phyloP scores from a whole-genome alignment of 129 eudicot genomes.

The Pulicaria dysenterica region DNA sequence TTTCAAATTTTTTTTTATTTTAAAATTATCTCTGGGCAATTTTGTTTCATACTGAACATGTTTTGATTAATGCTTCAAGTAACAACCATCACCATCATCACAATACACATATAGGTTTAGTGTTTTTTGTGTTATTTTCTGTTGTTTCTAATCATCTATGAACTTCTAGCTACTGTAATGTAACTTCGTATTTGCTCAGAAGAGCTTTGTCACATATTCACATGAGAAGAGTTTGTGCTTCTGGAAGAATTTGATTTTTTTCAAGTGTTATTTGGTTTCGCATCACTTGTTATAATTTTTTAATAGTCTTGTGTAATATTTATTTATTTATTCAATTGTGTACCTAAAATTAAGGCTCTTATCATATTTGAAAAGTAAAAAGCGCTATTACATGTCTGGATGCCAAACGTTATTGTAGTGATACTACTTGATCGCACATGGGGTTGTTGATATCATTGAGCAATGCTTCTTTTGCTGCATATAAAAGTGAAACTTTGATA shows the following conservation, averaged over 20 bases:
- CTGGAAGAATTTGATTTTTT: not conserved
- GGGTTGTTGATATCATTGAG: conserved; percentile 21
- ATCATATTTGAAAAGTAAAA: conserved; percentile 13
- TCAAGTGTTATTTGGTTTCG: not conserved
- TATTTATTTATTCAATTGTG: not conserved
- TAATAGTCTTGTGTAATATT: not conserved
- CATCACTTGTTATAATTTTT: not conserved
- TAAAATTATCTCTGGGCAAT: not conserved
- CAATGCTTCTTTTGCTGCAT: conserved; percentile 28
- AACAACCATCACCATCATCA: not conserved
- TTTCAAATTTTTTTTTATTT: not conserved
- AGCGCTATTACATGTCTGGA: conserved; percentile 15
- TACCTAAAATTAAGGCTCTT: conserved; percentile 13
- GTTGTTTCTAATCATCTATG: conserved; percentile 8
- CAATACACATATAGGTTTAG: not conserved
- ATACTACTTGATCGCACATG: conserved; percentile 35
- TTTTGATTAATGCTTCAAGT: conserved; percentile 3
- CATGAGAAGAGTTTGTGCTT: conserved; percentile 12
- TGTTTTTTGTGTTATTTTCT: conserved; percentile 10
- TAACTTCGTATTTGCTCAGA: not conserved
- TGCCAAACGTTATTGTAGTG: conserved; percentile 12
- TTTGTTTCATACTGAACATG: conserved; percentile 7
- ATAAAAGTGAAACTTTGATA: conserved; percentile 13
- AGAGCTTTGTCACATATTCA: conserved; percentile 1
- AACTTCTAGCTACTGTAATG: conserved; percentile 21